These are phyloP conservation scores for Xylaria sp. DNA, from an alignment of 2,329 filamentous ascomycete species.

Conservation along the genomic window DNA sequence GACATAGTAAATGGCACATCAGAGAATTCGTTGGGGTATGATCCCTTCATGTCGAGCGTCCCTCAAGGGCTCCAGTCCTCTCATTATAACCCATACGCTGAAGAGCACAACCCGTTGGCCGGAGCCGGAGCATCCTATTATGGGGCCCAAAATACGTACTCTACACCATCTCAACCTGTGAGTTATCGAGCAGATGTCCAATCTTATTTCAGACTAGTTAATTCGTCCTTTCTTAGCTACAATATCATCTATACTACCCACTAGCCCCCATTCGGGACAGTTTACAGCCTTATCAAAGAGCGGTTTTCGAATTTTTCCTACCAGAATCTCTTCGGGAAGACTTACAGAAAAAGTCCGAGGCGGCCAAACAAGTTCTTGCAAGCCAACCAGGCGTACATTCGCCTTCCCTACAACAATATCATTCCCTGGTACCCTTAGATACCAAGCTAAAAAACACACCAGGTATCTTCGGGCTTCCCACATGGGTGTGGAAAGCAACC, in stretches of 20 bases:
- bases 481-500: constrained; percentile 94
- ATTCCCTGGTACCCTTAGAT: constrained; percentile 91
- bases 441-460: constrained; percentile 81
- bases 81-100: constrained; percentile 80
- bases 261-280: constrained; percentile 80
- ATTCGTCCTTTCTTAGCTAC: constrained; percentile 62
- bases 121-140: constrained; percentile 73
- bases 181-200: constrained; percentile 40
- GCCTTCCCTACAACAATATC: constrained; percentile 86
- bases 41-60: constrained; percentile 72
- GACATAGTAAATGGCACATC: constrained; percentile 45
- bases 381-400: constrained; percentile 71
- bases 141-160: constrained; percentile 64
- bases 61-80: constrained; percentile 62
- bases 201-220: constrained; percentile 3
- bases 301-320: constrained; percentile 91
- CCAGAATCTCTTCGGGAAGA: constrained; percentile 88
- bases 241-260: constrained; percentile 94
- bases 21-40: constrained; percentile 59
- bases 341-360: constrained; percentile 87
- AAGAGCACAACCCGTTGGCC: constrained; percentile 72
- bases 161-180: constrained; percentile 70
- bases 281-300: constrained; percentile 84
- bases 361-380: constrained; percentile 84
- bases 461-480: constrained; percentile 84